Conservation (phyloP, 768 basidiomycete genomes). For the Pleurotus salmoneostramineus region DNA sequence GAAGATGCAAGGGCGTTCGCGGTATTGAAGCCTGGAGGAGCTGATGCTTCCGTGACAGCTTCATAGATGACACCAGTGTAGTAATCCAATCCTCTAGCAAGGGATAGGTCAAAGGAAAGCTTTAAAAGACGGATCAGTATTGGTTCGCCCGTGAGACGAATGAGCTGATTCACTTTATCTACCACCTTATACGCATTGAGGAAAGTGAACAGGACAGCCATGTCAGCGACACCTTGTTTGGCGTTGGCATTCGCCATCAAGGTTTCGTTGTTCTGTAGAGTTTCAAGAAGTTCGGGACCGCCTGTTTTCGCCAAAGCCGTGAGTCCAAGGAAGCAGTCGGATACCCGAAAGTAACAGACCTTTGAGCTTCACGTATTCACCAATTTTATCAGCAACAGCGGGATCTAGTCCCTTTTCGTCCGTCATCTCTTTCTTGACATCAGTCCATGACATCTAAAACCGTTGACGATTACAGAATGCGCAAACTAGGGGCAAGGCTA, state of each 20-base stretch:
- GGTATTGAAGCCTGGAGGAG: slow-evolving; percentile 76
- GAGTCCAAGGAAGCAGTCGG: background rate
- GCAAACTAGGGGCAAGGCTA: slow-evolving; percentile 9
- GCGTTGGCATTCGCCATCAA: slow-evolving; percentile 73
- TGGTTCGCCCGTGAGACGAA: background rate
- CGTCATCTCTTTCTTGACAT: slow-evolving; percentile 96
- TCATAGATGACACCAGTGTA: slow-evolving; percentile 99
- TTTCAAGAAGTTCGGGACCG: slow-evolving; percentile 70
- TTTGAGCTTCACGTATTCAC: slow-evolving; percentile 95
- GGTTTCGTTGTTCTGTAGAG: slow-evolving; percentile 56
- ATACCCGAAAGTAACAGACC: slow-evolving; percentile 39
- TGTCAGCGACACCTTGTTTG: slow-evolving; percentile 81
- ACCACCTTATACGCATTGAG: slow-evolving; percentile 77
- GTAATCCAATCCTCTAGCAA: slow-evolving; percentile 97
- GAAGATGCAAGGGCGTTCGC: slow-evolving; percentile 45
- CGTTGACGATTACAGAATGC: background rate
- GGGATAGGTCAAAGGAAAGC: slow-evolving; percentile 95
- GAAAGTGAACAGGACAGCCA: slow-evolving; percentile 79
- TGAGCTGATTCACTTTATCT: slow-evolving; percentile 52
- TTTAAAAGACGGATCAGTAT: slow-evolving; percentile 22
- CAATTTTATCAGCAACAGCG: slow-evolving; percentile 86
- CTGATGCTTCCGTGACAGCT: slow-evolving; percentile 89
- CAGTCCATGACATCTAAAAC: slow-evolving; percentile 75
- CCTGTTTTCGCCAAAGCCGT: slow-evolving; percentile 38
- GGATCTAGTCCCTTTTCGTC: slow-evolving; percentile 88